These are phyloP conservation scores for Rhodofomes roseus DNA, from an alignment of 1,284 basidiomycete genomes.

Conservation along the genomic window DNA sequence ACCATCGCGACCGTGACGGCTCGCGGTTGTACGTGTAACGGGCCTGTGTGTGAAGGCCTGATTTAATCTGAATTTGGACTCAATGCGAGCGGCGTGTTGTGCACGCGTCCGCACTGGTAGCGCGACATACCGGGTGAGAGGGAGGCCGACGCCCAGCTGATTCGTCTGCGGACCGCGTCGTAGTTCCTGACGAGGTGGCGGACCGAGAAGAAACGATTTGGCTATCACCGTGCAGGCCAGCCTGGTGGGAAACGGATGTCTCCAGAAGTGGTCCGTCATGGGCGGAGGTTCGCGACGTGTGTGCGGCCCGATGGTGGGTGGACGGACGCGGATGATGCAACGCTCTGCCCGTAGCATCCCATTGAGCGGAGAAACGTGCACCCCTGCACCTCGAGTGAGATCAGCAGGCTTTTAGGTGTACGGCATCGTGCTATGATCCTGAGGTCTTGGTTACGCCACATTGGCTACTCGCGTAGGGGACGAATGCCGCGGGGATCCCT, in stretches of 20 bases:
- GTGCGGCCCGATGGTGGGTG: neutral
- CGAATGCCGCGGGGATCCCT: neutral
- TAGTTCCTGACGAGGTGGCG: neutral
- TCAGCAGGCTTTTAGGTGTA: neutral
- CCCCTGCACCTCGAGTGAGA: neutral
- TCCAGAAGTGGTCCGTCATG: neutral
- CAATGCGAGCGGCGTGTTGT: neutral
- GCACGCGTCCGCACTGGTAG: neutral
- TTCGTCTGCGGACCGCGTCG: neutral
- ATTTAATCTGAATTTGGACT: too few relatives aligned
- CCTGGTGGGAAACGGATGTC: neutral
- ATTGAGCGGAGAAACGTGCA: neutral
- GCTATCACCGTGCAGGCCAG: neutral
- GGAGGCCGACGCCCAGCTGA: neutral
- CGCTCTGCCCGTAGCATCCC: neutral
- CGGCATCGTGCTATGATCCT: neutral
- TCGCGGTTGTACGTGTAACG: neutral
- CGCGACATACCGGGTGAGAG: neutral
- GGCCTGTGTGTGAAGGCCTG: neutral
- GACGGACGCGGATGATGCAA: neutral
- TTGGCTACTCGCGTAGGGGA: neutral
- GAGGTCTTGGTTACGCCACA: neutral
- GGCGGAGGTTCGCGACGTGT: neutral
- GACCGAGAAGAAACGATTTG: neutral
- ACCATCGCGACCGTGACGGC: neutral